Evolutionary conservation across 2,329 filamentous ascomycete species (phyloP).

Genomic region (Chrysoporthe puriensis): DNA sequence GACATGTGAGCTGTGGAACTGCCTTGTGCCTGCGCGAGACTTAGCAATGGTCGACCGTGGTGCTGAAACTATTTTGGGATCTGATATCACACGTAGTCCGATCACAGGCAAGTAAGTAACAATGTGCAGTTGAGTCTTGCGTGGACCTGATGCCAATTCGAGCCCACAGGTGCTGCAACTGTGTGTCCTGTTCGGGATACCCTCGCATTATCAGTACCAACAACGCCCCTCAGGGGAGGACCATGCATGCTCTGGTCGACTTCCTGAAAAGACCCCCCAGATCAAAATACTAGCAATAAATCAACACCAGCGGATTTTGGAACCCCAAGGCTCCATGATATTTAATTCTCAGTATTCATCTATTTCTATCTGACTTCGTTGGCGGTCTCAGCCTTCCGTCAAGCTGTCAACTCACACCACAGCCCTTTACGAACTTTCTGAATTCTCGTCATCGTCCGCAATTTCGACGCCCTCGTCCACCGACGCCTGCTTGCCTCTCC

Average conservation of each 20-base stretch:
- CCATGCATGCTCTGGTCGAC: too few species aligned
- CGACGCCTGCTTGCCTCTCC: constrained; percentile 21
- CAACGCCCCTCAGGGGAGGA: background rate
- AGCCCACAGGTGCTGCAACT: background rate
- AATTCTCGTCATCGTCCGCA: background rate
- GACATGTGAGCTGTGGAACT: background rate
- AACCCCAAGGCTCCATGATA: background rate
- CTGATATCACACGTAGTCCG: background rate
- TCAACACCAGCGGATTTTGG: background rate
- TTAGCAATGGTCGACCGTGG: too few species aligned
- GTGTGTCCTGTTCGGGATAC: background rate
- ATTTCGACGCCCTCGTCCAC: background rate
- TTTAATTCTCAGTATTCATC: background rate
- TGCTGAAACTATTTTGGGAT: background rate
- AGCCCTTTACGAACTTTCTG: background rate
- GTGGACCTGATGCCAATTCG: background rate
- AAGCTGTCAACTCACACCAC: background rate
- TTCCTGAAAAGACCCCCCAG: background rate
- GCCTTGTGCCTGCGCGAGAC: background rate
- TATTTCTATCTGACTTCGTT: background rate
- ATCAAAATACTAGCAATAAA: background rate
- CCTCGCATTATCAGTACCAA: background rate
- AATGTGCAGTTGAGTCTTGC: background rate
- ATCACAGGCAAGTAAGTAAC: too few species aligned
- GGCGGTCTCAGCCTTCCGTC: background rate